Base-by-base conservation (phyloP, 148 eudicot genomes). In the Amaranthus palmeri region DNA sequence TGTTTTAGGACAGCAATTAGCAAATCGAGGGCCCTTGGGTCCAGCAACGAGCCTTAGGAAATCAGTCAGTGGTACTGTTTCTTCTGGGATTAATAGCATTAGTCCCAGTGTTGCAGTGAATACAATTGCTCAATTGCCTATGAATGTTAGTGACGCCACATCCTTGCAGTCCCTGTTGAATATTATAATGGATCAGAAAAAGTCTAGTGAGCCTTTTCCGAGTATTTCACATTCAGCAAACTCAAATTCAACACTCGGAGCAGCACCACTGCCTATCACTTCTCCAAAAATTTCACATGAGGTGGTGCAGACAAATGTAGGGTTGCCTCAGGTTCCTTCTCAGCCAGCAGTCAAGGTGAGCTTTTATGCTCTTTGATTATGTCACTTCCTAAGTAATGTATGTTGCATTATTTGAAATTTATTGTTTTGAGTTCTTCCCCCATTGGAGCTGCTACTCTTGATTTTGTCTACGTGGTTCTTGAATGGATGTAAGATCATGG, bases 91-190 rank as follows among this genome's bases (percentile, higher is more conserved):
- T 48, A 72, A 18, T 67, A 75, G 50, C 36, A 48, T 41, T 59
- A 65, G 49, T 36, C 54, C 86, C 15, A 75, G 61, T 68, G 56
- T 74, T 50, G 42, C 76, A 54, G 50, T 69, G 62, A 76, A 61
- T 79, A 71, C 73, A 58, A 77, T 48, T 72, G 71, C 80, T 70
- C 84, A 76, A 47, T 48, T 79, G 3, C 76, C 76, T 50, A 68
- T 61, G 70, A 76, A 67, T 75, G 61, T 74, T 69, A 78, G 65
- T 77, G 64, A 81, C 15, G 44, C 87, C 8, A 41, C 86, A 70
- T 83, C 96, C 46, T 78, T 92, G 80, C 87, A 87, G 43, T 86
- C 97, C 70, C 70, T 96, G 48, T 73, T 95, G 79, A 84, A 83
- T 81, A 70, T 89, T 69, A 74, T 95, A 5, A 87, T 83, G 71